Conservation (phyloP, 2,329 filamentous ascomycete species). For the Epichloe festucae region DNA sequence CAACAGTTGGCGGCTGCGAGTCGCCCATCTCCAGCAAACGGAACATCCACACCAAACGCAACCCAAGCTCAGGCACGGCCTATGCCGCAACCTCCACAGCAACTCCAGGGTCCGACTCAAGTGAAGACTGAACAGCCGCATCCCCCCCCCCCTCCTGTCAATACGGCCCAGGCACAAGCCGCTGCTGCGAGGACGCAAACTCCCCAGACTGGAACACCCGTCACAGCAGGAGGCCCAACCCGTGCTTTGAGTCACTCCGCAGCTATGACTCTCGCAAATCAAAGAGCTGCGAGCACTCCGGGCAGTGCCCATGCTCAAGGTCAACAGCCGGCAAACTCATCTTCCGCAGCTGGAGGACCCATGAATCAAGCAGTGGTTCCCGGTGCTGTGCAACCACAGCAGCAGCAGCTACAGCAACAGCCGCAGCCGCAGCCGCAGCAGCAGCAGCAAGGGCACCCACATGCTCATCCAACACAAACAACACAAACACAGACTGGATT, state of each 20-base stretch:
- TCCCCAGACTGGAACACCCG: conserved; percentile 31
- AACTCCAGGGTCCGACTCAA: conserved; percentile 13
- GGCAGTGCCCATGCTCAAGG: conserved; percentile 17
- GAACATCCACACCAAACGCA: conserved; percentile 11
- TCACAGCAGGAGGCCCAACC: conserved; percentile 23
- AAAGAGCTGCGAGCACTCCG: conserved; percentile 24
- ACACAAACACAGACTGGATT: conserved; percentile 29
- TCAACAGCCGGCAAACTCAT: conserved; percentile 16
- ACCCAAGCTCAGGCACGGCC: conserved; percentile 17
- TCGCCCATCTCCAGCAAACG: conserved; percentile 18
- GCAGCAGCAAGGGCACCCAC: conserved; percentile 29
- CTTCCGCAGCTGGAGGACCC: conserved; percentile 13
- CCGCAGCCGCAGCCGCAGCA: conserved; percentile 11
- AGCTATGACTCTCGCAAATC: conserved; percentile 36
- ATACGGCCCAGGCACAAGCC: conserved; percentile 27
- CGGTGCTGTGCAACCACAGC: conserved; percentile 15
- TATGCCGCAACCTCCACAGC: conserved; percentile 14
- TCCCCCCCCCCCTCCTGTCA: conserved; percentile 31
- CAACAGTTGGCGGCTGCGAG: conserved; percentile 18
- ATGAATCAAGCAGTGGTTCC: conserved; percentile 22
- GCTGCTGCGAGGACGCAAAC: conserved; percentile 36
- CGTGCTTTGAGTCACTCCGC: conserved; percentile 35
- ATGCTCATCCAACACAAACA: conserved; percentile 36
- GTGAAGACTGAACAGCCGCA: conserved; percentile 21
- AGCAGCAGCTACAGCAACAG: conserved; percentile 14